Evolutionary conservation across 2,329 filamentous ascomycete genomes (phyloP), one percentile per base, ranked within the genome.

Genomic region (Graphium sp.): DNA sequence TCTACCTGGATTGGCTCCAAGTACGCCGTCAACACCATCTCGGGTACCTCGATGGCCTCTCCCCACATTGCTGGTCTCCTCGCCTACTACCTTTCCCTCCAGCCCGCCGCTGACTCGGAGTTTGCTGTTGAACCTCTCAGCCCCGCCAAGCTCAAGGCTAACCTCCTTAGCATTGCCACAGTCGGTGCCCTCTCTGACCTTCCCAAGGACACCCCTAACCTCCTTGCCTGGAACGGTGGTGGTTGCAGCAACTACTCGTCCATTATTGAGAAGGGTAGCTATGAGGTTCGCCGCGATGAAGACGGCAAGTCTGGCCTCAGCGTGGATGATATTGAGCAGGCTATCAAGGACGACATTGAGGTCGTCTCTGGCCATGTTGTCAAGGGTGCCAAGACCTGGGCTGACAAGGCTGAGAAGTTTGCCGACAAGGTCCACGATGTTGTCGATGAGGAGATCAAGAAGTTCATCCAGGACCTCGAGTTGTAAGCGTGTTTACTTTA

Each of bases 1-100:
- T 98, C 89, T 40, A 95, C 89, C 53, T 98, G 89, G 89, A 93
- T 92, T 46, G 89, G 91, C 52, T 87, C 78, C 72, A 80, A 89
- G 58, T 76, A 87, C 47, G 87, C 89, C 47, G 73, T 83, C 63
- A 98, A 98, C 75, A 94, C 83, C 60, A 98, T 98, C 63, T 95
- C 87, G 23, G 89, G 89, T 55, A 98, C 89, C 41, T 98, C 89
- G 31, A 98, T 98, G 89, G 89, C 89, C 37, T 95, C 89, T 37
- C 89, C 89, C 43, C 89, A 98, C 58, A 79, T 98, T 51, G 78
- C 76, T 50, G 89, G 89, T 70, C 83, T 98, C 38, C 66, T 95
- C 45, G 89, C 89, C 60, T 98, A 98, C 70, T 81, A 92, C 60
- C 75, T 98, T 35, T 98, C 89, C 39, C 83, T 98, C 32, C 85